phyloP scores from a whole-genome alignment of 768 basidiomycete genomes.

The Lentinula edodes region DNA sequence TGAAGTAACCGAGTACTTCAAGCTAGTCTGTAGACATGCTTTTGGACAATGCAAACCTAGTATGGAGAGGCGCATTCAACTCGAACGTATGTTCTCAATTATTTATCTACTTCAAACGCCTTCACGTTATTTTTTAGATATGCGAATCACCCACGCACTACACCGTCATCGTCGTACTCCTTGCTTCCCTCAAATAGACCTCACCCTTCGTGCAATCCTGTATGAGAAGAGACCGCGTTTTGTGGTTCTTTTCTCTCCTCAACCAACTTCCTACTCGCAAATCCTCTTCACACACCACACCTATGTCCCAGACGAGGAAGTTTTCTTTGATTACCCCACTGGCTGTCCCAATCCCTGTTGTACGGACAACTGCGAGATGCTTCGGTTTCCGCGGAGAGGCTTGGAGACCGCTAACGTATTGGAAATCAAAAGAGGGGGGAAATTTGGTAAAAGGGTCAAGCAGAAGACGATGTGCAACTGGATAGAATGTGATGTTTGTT shows the following conservation, averaged over 20 bases:
- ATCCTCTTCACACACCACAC: constrained; percentile 71
- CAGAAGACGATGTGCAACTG: constrained; percentile 74
- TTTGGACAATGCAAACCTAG: constrained; percentile 64
- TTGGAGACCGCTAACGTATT: constrained; percentile 56
- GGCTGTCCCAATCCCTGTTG: constrained; percentile 78
- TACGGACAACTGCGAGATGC: constrained; percentile 78
- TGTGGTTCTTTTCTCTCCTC: constrained; percentile 73
- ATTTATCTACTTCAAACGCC: constrained; percentile 3
- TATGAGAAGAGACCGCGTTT: constrained; percentile 75
- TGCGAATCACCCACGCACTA: constrained; percentile 63
- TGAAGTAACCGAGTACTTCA: constrained; percentile 73
- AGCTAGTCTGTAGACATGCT: constrained; percentile 61
- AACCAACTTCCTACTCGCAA: constrained; percentile 76
- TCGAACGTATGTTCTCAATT: constrained; percentile 51
- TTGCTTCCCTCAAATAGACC: constrained; percentile 79
- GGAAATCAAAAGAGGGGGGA: constrained; percentile 53
- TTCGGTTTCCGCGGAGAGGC: constrained; percentile 68
- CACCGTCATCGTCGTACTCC: constrained; percentile 67
- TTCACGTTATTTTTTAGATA: constrained; percentile 31
- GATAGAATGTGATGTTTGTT: constrained; percentile 67
- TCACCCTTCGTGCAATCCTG: constrained; percentile 69
- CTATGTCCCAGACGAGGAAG: constrained; percentile 66
- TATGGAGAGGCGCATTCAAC: constrained; percentile 61
- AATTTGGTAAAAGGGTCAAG: constrained; percentile 42
- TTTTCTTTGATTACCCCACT: constrained; percentile 74